Conservation (phyloP, 176 grass and related monocot species). For the Hordeum vulgare region DNA sequence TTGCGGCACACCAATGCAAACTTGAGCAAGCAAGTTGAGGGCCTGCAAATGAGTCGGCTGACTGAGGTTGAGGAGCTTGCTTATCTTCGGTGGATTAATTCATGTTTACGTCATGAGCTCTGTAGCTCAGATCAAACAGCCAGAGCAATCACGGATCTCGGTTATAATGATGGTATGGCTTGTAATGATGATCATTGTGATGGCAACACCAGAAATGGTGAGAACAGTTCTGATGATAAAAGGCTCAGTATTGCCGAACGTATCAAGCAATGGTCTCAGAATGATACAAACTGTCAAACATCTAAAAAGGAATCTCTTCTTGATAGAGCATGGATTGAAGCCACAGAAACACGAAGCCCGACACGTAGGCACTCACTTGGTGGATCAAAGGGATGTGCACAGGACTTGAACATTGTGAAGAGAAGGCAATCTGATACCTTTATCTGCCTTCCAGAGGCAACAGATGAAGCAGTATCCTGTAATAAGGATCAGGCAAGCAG, state of each 20-base stretch:
- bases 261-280: constrained; percentile 62
- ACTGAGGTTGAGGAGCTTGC: constrained; percentile 99
- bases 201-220: constrained; percentile 16
- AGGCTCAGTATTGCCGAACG: constrained; percentile 44
- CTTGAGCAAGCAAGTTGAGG: constrained; percentile 96
- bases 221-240: constrained; percentile 26
- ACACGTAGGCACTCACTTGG: constrained; percentile 81
- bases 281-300: constrained; percentile 38
- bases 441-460: constrained; percentile 52
- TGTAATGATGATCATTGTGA: constrained; percentile 31
- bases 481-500: constrained; percentile 35
- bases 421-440: constrained; percentile 97
- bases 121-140: constrained; percentile 74
- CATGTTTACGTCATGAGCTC: constrained; percentile 87
- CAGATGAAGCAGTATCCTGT: constrained; percentile 40
- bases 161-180: constrained; percentile 18
- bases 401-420: constrained; percentile 54
- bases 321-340: constrained; percentile 78
- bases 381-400: constrained; percentile 53
- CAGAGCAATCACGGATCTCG: constrained; percentile 30
- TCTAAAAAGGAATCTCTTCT: constrained; percentile 53
- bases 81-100: constrained; percentile 98
- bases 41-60: constrained; percentile 84
- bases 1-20: constrained; percentile 85
- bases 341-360: constrained; percentile 47